A percentile compares a stretch with the other conserved stretches of the same genome.
phyloP scores from a whole-genome alignment of 345 rosid genomes.

The Kandelia obovata region DNA sequence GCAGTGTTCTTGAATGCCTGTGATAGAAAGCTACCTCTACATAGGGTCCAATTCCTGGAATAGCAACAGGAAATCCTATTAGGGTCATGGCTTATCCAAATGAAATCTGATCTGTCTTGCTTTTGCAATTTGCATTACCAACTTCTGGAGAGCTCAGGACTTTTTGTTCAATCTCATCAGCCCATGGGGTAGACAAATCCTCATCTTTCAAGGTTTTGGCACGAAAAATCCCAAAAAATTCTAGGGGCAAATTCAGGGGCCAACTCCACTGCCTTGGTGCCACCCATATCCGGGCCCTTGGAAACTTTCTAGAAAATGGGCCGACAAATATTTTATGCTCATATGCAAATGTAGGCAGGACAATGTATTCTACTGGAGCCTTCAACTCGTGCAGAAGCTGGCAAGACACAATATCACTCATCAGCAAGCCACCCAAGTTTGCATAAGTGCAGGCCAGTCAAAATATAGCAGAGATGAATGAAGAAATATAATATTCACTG shows the following conservation, averaged over 20 bases:
- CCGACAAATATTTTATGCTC: constrained; percentile 97
- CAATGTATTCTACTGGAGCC: constrained; percentile 80
- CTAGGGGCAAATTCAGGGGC: constrained; percentile 91
- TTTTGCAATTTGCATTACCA: constrained; percentile 42
- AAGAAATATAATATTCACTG: background rate
- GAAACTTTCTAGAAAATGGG: constrained; percentile 93
- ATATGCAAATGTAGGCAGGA: constrained; percentile 90
- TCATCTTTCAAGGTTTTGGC: constrained; percentile 67
- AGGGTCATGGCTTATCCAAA: background rate
- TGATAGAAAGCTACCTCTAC: constrained; percentile 96
- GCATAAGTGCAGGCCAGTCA: constrained; percentile 4
- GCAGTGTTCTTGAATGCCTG: constrained; percentile 70
- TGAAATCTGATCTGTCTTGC: constrained; percentile 3
- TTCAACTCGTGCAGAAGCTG: constrained; percentile 87
- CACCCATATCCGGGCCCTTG: constrained; percentile 83
- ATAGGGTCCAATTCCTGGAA: constrained; percentile 84
- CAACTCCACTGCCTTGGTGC: constrained; percentile 99
- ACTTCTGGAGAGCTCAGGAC: constrained; percentile 95
- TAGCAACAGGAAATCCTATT: constrained; percentile 9
- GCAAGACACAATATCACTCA: constrained; percentile 12
- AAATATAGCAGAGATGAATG: background rate
- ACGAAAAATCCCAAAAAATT: constrained; percentile 88
- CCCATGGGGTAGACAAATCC: constrained; percentile 83
- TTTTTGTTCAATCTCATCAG: constrained; percentile 86
- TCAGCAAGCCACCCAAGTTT: constrained; percentile 18